Evolutionary conservation across 345 rosid genomes (phyloP), one percentile per base, ranked within the genome.

Genomic region (Salix caprea): DNA sequence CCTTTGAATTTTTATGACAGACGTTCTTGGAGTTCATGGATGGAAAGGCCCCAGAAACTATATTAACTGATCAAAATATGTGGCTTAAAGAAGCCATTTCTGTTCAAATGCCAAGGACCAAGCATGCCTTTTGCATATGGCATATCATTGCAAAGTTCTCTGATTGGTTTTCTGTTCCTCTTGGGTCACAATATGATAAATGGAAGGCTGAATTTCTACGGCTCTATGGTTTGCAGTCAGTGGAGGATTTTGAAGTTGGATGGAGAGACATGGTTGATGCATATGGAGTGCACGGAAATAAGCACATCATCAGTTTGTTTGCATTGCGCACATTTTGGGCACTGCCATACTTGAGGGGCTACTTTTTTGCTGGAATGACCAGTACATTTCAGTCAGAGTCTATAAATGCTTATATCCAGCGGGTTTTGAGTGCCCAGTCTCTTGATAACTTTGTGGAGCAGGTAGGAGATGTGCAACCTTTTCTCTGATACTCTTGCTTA

Each of bases 51-150:
- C 92, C 90, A 0, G 83, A 75, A 70, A 86, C 90, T 11, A 44
- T 89, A 56, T 74, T 83, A 72, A 87, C 92, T 12, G 90, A 89
- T 84, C 89, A 84, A 77, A 89, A 86, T 71, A 80, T 84, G 80
- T 87, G 89, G 89, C 82, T 89, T 75, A 89, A 89, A 77, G 90
- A 87, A 77, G 87, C 87, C 15, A 74, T 89, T 74, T 88, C 84
- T 12, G 73, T 70, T 52, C 88, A 84, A 75, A 83, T 87, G 87
- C 88, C 88, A 34, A 74, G 70, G 52, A 46, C 52, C 52, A 46
- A 46, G 52, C 52, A 46, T 46, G 52, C 52, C 52, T 46, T 46
- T 46, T 86, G 85, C 80, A 83, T 89, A 37, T 84, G 88, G 87
- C 90, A 89, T 67, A 83, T 87, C 70, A 50, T 86, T 37, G 83